Evolutionary conservation across 208 protist species (phyloP), one percentile per base, ranked within the genome.

Genomic region (Herpetomonas samuelpessoai): DNA sequence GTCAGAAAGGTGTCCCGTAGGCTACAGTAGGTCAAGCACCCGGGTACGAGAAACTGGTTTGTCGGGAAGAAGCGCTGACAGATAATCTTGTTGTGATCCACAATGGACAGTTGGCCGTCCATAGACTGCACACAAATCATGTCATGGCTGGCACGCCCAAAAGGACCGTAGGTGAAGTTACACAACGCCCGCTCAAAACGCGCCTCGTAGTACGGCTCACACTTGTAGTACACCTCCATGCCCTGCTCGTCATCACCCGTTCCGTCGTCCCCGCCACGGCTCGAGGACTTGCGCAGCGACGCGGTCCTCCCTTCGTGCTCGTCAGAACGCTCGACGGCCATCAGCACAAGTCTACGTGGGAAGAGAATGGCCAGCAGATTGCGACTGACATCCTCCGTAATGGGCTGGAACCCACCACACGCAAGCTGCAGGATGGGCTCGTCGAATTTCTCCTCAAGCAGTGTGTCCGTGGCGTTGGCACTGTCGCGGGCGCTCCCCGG

Each of bases 51-150:
- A 71, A 96, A 88, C 51, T 93, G 75, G 27, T 72, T 80, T 18
- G 54, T 63, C 1, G 89, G 88, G 9, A 97, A 57, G 62, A 89
- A 83, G 26, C 84, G 76, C 26, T 65, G 58, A 50, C 91, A 93
- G 2, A 89, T 44, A 19, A 96, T 62, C 28, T 84, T 82, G 31
- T 91, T 86, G 65, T 93, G 88, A 49, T 97, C 88, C 14, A 93
- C 63, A 45, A 97, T 77, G 25, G 80, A 91, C 12, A 95, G 66
- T 26, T 81, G 68, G 18, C 93, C 93, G 67, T 97, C 88, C 79
- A 97, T 91, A 6, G 93, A 90, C 62, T 97, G 93, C 22, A 97
- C 87, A 47, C 92, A 97, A 18, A 96, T 57, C 65, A 90, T 77
- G 45, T 95, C 81, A 65, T 92, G 80, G 10, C 60, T 60, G 22